These are phyloP conservation scores for Penicillium nordicum DNA, from an alignment of 2,329 filamentous ascomycete species.

Conservation along the genomic window DNA sequence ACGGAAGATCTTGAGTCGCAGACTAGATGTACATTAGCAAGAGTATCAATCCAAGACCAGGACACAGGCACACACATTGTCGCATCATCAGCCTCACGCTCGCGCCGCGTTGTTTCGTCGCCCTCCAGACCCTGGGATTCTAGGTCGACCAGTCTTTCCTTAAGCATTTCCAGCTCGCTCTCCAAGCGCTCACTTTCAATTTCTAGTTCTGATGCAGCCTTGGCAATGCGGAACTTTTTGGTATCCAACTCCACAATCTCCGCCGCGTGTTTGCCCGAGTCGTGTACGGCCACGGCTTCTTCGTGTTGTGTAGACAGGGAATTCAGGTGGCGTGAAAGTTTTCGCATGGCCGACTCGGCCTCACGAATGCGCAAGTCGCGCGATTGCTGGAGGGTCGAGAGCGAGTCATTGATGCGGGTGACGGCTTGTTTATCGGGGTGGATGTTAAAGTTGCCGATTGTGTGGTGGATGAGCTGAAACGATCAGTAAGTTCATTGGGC, in stretches of 20 bases:
- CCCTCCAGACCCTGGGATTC: slow-evolving; percentile 87
- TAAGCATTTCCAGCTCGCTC: slow-evolving; percentile 70
- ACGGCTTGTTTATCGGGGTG: slow-evolving; percentile 80
- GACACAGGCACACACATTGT: slow-evolving; percentile 39
- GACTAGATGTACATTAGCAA: slow-evolving; percentile 37
- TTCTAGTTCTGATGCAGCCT: slow-evolving; percentile 81
- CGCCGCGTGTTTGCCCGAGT: slow-evolving; percentile 73
- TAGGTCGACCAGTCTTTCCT: slow-evolving; percentile 71
- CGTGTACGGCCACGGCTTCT: slow-evolving; percentile 71
- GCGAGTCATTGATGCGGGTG: slow-evolving; percentile 76
- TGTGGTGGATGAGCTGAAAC: slow-evolving; percentile 79
- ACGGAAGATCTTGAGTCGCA: slow-evolving; percentile 87
- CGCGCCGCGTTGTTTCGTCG: slow-evolving; percentile 49
- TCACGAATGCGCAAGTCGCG: slow-evolving; percentile 74
- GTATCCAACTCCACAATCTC: slow-evolving; percentile 86
- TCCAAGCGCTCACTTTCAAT: slow-evolving; percentile 92
- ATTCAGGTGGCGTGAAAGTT: slow-evolving; percentile 71
- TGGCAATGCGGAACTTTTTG: slow-evolving; percentile 91
- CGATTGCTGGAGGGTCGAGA: slow-evolving; percentile 77
- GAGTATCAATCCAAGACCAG: neutral
- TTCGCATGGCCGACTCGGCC: slow-evolving; percentile 64
- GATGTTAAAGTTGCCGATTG: slow-evolving; percentile 93
- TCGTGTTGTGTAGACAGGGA: slow-evolving; percentile 72
- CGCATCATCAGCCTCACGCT: slow-evolving; percentile 50
- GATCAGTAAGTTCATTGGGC: slow-evolving; percentile 1